A percentile compares a stretch with the other conserved stretches of the same genome.
phyloP scores from a whole-genome alignment of 306 rosid species.

The Glycyrrhiza uralensis region DNA sequence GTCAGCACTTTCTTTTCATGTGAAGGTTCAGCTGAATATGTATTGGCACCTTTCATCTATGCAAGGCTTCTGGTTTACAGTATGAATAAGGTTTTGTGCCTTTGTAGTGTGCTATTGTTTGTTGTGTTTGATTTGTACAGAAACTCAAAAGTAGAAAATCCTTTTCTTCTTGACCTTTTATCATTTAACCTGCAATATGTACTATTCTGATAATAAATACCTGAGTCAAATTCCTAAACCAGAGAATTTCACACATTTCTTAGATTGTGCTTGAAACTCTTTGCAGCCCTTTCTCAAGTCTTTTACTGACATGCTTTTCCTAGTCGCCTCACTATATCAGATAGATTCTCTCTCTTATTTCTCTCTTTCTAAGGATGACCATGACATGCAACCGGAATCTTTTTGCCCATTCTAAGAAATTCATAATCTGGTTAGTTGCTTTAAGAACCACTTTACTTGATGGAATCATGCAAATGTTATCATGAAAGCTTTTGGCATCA shows the following conservation, averaged over 20 bases:
- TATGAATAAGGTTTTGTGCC: background rate
- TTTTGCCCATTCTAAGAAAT: conserved; percentile 12
- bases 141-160: background rate
- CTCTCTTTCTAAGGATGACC: conserved; percentile 21
- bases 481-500: conserved; percentile 18
- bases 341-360: conserved; percentile 24
- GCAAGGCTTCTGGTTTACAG: conserved; percentile 17
- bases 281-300: conserved; percentile 17
- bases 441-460: conserved; percentile 20
- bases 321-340: conserved; percentile 19
- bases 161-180: background rate
- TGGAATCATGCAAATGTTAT: conserved; percentile 25
- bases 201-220: background rate
- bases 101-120: background rate
- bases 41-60: conserved; percentile 5
- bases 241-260: background rate
- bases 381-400: conserved; percentile 26
- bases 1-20: background rate
- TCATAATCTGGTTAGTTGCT: conserved; percentile 21
- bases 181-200: background rate
- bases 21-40: conserved; percentile 7
- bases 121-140: conserved; percentile 1
- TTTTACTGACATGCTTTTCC: conserved; percentile 17
- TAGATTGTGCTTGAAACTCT: conserved; percentile 16
- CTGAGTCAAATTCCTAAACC: conserved; percentile 1